These are phyloP conservation scores for Melampsora larici-populina DNA, from an alignment of 1,284 basidiomycete species.

Conservation along the genomic window DNA sequence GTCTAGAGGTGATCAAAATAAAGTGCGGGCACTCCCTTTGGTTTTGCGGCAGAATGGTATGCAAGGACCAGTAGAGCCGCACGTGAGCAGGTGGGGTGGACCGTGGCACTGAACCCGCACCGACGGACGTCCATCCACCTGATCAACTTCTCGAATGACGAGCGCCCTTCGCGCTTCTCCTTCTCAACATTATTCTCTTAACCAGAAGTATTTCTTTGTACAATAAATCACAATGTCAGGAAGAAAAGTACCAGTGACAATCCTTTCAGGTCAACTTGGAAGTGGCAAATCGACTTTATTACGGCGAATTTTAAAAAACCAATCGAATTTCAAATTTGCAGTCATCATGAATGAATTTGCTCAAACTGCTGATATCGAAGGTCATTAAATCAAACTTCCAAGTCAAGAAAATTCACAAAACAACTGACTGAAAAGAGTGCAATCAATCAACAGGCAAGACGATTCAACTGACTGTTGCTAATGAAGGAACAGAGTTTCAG, in stretches of 20 bases:
- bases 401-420: background rate
- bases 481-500: slow-evolving; percentile 38
- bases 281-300: slow-evolving; percentile 40
- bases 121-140: no score
- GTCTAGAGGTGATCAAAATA: no score
- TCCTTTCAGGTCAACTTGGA: slow-evolving; percentile 42
- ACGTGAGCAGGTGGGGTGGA: no score
- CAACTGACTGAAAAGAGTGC: background rate
- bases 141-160: no score
- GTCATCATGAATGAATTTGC: slow-evolving; percentile 44
- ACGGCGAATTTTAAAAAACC: slow-evolving; percentile 23
- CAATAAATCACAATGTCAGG: background rate
- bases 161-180: no score
- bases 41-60: no score
- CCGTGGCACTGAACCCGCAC: no score
- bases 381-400: background rate
- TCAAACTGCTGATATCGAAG: slow-evolving; percentile 43
- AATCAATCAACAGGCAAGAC: slow-evolving; percentile 12
- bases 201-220: background rate
- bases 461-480: slow-evolving; percentile 39
- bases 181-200: background rate
- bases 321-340: slow-evolving; percentile 32
- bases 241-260: slow-evolving; percentile 39
- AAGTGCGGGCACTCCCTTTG: no score
- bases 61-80: no score